Evolutionary conservation across 2,329 filamentous ascomycete species (phyloP).

Genomic region (Arthrobotrys iridis): DNA sequence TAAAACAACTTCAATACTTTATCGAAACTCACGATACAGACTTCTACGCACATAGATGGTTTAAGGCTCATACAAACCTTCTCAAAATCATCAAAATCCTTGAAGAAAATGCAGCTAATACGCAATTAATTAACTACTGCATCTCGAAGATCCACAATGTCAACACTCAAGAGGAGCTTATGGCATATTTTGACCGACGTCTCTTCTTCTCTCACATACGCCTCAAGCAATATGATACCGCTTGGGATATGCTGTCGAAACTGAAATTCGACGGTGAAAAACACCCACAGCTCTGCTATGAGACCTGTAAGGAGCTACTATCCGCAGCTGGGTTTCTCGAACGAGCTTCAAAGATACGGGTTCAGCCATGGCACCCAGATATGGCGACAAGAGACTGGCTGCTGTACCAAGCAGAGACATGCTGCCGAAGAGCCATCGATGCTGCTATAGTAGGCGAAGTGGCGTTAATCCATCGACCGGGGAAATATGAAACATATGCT

Average conservation of each 20-base stretch:
- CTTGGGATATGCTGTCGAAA: slow-evolving; percentile 7
- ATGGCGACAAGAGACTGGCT: slow-evolving; percentile 13
- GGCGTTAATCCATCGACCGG: slow-evolving; percentile 3
- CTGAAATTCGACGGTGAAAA: slow-evolving; percentile 13
- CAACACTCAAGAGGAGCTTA: slow-evolving; percentile 3
- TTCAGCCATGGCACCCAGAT: slow-evolving; percentile 11
- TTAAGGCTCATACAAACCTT: slow-evolving; percentile 6
- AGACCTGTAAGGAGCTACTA: not conserved
- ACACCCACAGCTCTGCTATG: not conserved
- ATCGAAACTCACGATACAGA: slow-evolving; percentile 16
- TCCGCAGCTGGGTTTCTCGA: slow-evolving; percentile 9
- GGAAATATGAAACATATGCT: slow-evolving; percentile 8
- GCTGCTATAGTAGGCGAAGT: slow-evolving; percentile 5
- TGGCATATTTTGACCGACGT: slow-evolving; percentile 14
- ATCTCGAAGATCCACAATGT: slow-evolving; percentile 13
- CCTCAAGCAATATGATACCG: slow-evolving; percentile 5
- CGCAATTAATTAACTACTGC: slow-evolving; percentile 1
- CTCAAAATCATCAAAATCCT: slow-evolving; percentile 16
- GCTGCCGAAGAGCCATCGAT: slow-evolving; percentile 4
- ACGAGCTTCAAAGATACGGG: slow-evolving; percentile 9
- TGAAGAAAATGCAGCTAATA: not conserved
- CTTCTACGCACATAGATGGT: slow-evolving; percentile 13
- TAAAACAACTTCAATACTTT: slow-evolving; percentile 8
- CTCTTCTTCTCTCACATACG: slow-evolving; percentile 12
- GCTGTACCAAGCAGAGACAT: slow-evolving; percentile 9